Base-by-base conservation (phyloP, 805 yeast genomes). In the Ogataea trehalophila region DNA sequence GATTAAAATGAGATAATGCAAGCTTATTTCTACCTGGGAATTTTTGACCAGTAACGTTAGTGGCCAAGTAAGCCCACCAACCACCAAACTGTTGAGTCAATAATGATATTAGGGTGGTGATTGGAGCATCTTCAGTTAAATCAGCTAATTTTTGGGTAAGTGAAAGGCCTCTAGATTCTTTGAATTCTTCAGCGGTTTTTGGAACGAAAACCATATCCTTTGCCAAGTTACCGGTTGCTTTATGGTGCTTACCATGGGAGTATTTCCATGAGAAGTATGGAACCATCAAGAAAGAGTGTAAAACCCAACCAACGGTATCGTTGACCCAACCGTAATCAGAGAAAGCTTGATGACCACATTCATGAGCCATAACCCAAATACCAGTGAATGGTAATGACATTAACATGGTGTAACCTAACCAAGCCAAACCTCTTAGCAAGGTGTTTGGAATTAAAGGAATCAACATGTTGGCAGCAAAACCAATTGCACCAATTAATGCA, bases 301-400 rank as follows among this genome's bases (percentile, higher is more conserved):
- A 70, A 37, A 85, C 65, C 95, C 95, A 87, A 41, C 96, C 96
- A 40, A 83, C 85, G 37, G 79, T 67, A 67, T 88, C 92, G 67
- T 88, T 87, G 54, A 86, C 81, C 70, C 74, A 67, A 37, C 80
- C 81, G 62, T 81, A 82, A 59, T 84, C 87, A 37, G 85, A 75
- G 67, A 88, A 88, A 20, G 95, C 95, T 57, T 81, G 85, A 66
- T 87, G 96, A 51, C 96, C 96, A 73, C 96, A 87, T 68, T 87
- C 96, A 68, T 87, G 96, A 45, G 95, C 94, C 70, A 87, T 62
- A 43, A 87, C 85, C 95, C 95, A 87, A 42, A 83, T 45, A 41
- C 95, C 95, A 31, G 90, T 83, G 49, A 83, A 82, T 50, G 85
- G 78, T 46, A 87, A 69, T 29, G 92, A 89, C 57, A 79, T 78